Percentiles rank a stretch among this genome's conserved stretches.
These are phyloP conservation scores for Acorus calamus DNA, from an alignment of 106 monocot genomes.

Conservation along the genomic window DNA sequence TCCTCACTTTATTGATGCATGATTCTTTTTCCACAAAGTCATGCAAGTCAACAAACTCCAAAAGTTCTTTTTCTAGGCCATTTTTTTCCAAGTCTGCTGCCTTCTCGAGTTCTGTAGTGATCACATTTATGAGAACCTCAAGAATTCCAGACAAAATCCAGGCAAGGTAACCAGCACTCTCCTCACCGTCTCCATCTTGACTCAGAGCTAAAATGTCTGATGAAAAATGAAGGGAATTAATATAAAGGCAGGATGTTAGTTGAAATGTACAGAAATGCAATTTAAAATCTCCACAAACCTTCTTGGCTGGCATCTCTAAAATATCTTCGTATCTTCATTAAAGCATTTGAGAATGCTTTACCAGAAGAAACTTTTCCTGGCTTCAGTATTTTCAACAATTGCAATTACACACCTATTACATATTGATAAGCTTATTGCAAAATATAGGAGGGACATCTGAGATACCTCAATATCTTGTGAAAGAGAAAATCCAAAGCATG, in stretches of 20 bases:
- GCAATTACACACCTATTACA: too few relatives aligned
- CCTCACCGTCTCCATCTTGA: slow-evolving; percentile 22
- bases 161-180: slow-evolving; percentile 23
- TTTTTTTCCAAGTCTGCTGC: slow-evolving; percentile 24
- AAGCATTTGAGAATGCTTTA: slow-evolving; percentile 63
- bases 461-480: slow-evolving; percentile 86
- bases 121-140: slow-evolving; percentile 59
- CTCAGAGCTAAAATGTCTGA: slow-evolving; percentile 30
- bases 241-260: background rate
- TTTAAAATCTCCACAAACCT: slow-evolving; percentile 22
- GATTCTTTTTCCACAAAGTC: slow-evolving; percentile 38
- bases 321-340: slow-evolving; percentile 45
- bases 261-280: background rate
- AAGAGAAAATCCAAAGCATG: slow-evolving; percentile 74
- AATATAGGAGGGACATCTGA: background rate
- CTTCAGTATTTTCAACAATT: slow-evolving; percentile 19
- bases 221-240: slow-evolving; percentile 5
- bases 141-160: slow-evolving; percentile 42
- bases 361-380: slow-evolving; percentile 33
- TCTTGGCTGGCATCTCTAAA: slow-evolving; percentile 35
- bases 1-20: slow-evolving; percentile 14
- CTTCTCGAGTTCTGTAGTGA: slow-evolving; percentile 54
- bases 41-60: slow-evolving; percentile 39
- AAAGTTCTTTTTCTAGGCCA: slow-evolving; percentile 52
- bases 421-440: background rate